Conservation (phyloP, 1,139 yeast species). For the Blastobotrys indianensis region DNA sequence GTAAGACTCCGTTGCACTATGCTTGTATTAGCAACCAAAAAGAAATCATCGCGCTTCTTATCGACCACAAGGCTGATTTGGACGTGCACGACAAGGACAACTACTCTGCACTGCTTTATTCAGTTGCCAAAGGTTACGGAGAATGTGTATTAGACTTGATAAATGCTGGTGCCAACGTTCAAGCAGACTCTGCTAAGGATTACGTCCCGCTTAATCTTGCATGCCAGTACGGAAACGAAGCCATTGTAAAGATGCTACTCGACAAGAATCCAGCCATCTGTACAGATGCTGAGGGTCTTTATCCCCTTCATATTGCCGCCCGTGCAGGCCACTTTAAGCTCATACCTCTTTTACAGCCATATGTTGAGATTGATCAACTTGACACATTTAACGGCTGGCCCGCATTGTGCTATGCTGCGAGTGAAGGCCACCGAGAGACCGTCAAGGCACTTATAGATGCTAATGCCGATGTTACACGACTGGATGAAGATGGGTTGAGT, state of each 20-base stretch:
- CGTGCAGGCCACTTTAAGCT: constrained; percentile 72
- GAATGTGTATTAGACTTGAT: constrained; percentile 48
- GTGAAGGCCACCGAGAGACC: constrained; percentile 72
- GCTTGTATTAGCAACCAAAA: constrained; percentile 49
- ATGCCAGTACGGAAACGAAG: constrained; percentile 75
- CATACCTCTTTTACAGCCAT: constrained; percentile 58
- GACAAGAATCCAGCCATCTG: constrained; percentile 34
- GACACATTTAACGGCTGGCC: constrained; percentile 93
- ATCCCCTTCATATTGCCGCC: constrained; percentile 84
- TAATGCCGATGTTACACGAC: constrained; percentile 64
- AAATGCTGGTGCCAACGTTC: constrained; percentile 36
- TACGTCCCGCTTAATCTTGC: constrained; percentile 87
- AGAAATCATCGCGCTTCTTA: constrained; percentile 30
- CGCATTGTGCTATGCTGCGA: constrained; percentile 84
- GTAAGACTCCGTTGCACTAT: constrained; percentile 81
- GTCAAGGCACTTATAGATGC: constrained; percentile 63
- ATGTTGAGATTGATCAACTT: constrained; percentile 68
- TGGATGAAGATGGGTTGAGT: constrained; percentile 79
- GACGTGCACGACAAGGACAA: constrained; percentile 39
- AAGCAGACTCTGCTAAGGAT: constrained; percentile 37
- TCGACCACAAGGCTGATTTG: constrained; percentile 34
- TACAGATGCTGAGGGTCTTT: constrained; percentile 57
- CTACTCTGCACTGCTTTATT: constrained; percentile 64
- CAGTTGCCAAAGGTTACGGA: constrained; percentile 65
- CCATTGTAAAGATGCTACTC: constrained; percentile 59